Conservation (phyloP, 805 yeast species). For the Wickerhamomyces ciferrii region DNA sequence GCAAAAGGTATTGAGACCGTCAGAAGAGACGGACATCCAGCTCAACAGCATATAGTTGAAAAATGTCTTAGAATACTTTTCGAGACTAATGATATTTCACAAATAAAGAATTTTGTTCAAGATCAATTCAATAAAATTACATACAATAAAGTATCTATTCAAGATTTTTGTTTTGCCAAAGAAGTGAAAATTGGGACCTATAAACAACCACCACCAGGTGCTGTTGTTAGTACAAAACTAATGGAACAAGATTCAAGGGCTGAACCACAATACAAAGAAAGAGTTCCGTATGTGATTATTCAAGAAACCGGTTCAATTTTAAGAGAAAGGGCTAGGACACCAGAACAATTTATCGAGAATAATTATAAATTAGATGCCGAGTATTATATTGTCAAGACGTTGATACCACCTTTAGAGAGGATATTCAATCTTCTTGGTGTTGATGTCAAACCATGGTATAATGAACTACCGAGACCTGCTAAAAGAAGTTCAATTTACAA, state of each 20-base stretch:
- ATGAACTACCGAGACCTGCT: conserved; percentile 51
- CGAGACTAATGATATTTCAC: conserved; percentile 64
- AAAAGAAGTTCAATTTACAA: conserved; percentile 21
- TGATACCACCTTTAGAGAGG: conserved; percentile 88
- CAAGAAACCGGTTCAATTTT: conserved; percentile 54
- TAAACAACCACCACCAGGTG: conserved; percentile 89
- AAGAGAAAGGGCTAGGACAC: conserved; percentile 75
- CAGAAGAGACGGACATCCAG: conserved; percentile 91
- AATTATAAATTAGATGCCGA: conserved; percentile 61
- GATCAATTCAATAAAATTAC: conserved; percentile 64
- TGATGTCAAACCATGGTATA: conserved; percentile 71
- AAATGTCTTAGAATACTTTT: conserved; percentile 63
- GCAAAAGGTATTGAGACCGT: conserved; percentile 97
- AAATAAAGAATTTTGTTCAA: conserved; percentile 59
- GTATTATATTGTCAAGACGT: conserved; percentile 77
- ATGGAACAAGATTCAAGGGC: conserved; percentile 62
- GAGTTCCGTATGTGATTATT: conserved; percentile 83
- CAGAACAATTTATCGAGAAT: conserved; percentile 58
- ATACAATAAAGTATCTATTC: conserved; percentile 56
- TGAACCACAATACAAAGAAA: conserved; percentile 82
- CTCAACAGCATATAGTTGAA: conserved; percentile 80
- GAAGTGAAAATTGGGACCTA: conserved; percentile 85
- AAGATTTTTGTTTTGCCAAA: conserved; percentile 88
- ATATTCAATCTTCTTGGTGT: conserved; percentile 81
- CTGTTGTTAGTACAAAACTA: conserved; percentile 64